A percentile compares a stretch with the other conserved stretches of the same genome.
These are phyloP conservation scores for Tremella fuciformis DNA, from an alignment of 768 basidiomycete genomes.

Conservation along the genomic window DNA sequence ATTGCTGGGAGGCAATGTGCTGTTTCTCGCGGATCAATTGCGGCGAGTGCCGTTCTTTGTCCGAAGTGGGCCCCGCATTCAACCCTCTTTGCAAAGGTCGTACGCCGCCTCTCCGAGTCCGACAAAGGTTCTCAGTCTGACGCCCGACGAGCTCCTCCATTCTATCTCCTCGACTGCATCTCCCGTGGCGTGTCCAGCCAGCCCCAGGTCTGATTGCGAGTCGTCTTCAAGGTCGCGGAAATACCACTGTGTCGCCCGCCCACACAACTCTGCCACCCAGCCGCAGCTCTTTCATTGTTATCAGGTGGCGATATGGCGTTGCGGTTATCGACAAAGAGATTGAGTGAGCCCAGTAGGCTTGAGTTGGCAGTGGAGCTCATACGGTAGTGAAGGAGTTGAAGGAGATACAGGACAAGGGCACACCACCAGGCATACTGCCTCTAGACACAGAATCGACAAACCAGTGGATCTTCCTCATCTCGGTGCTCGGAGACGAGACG, in stretches of 20 bases:
- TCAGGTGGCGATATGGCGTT: slow-evolving; percentile 15
- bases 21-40: too few species aligned
- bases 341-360: slow-evolving; percentile 22
- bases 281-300: not conserved
- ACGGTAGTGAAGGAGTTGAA: slow-evolving; percentile 45
- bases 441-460: slow-evolving; percentile 37
- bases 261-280: not conserved
- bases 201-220: too few species aligned
- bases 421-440: slow-evolving; percentile 41
- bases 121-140: too few species aligned
- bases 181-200: too few species aligned
- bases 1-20: too few species aligned
- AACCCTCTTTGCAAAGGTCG: too few species aligned
- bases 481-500: slow-evolving; percentile 44
- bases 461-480: slow-evolving; percentile 39
- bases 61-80: too few species aligned
- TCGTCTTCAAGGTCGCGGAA: not conserved
- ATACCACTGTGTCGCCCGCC: not conserved
- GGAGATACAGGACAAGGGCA: slow-evolving; percentile 42
- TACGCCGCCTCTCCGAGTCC: too few species aligned
- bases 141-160: too few species aligned
- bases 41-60: too few species aligned
- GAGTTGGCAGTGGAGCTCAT: not conserved
- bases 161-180: too few species aligned
- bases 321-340: slow-evolving; percentile 27